These are phyloP conservation scores for Starmerella apis DNA, from an alignment of 805 yeast genomes.

Conservation along the genomic window DNA sequence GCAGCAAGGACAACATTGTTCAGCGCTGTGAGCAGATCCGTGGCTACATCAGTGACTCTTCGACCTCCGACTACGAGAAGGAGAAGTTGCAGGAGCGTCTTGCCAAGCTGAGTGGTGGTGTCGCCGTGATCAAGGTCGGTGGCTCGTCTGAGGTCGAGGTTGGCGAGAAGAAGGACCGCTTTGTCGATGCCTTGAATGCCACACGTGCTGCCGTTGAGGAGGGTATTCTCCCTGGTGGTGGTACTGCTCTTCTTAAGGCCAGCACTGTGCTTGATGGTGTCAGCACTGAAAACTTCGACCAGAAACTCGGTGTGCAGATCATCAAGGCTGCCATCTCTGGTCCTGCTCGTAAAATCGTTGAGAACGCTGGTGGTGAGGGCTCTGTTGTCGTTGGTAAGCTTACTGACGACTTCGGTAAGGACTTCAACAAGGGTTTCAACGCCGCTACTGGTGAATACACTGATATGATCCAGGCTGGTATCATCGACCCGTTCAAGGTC, in stretches of 20 bases:
- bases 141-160: conserved; percentile 96
- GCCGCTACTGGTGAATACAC: conserved; percentile 86
- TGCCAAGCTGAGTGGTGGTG: conserved; percentile 96
- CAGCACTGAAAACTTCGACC: conserved; percentile 82
- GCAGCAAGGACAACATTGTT: conserved; percentile 66
- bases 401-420: conserved; percentile 43
- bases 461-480: conserved; percentile 94
- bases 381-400: conserved; percentile 92
- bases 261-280: conserved; percentile 60
- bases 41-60: conserved; percentile 58
- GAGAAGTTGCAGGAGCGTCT: conserved; percentile 96
- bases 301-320: conserved; percentile 88
- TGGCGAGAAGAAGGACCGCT: conserved; percentile 98
- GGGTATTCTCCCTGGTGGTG: conserved; percentile 99
- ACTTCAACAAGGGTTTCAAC: conserved; percentile 85
- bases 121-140: conserved; percentile 95
- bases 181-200: conserved; percentile 96
- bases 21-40: conserved; percentile 92
- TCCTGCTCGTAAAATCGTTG: conserved; percentile 92
- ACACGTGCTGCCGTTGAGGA: conserved; percentile 98
- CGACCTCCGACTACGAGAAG: conserved; percentile 78
- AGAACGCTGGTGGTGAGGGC: conserved; percentile 97
- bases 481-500: conserved; percentile 97
- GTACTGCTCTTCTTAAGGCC: conserved; percentile 94
- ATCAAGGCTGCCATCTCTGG: conserved; percentile 85